Conservation (phyloP, 2,329 filamentous ascomycete species). For the Xylariaceae sp. region DNA sequence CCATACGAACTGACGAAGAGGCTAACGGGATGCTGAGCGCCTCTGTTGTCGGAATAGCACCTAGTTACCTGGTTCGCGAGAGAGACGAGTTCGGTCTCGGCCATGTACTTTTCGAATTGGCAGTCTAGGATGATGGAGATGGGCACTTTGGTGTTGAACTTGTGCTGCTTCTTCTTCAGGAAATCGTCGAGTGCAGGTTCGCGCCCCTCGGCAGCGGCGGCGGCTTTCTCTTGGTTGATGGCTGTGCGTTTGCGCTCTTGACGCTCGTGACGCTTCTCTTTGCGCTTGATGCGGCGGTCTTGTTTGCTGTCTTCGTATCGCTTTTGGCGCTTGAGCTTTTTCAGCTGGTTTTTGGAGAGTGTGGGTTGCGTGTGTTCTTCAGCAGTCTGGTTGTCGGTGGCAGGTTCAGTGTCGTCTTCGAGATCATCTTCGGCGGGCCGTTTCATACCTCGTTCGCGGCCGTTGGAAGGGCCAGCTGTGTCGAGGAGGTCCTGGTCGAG, state of each 20-base stretch:
- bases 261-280: slow-evolving; percentile 50
- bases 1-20: slow-evolving; percentile 75
- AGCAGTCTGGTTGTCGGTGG: slow-evolving; percentile 18
- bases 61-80: slow-evolving; percentile 80
- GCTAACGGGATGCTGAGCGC: slow-evolving; percentile 63
- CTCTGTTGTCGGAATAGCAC: slow-evolving; percentile 83
- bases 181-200: slow-evolving; percentile 36
- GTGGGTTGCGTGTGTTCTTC: too few species aligned
- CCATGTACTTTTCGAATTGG: slow-evolving; percentile 87
- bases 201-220: slow-evolving; percentile 39
- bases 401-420: slow-evolving; percentile 50
- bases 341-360: slow-evolving; percentile 82
- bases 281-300: slow-evolving; percentile 54
- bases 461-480: slow-evolving; percentile 1
- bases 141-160: slow-evolving; percentile 52
- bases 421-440: slow-evolving; percentile 46
- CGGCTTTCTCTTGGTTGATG: slow-evolving; percentile 46
- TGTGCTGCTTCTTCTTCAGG: slow-evolving; percentile 32
- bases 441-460: slow-evolving; percentile 20
- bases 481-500: slow-evolving; percentile 11
- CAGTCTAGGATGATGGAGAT: slow-evolving; percentile 85
- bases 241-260: slow-evolving; percentile 48
- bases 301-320: slow-evolving; percentile 72
- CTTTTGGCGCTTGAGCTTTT: slow-evolving; percentile 68
- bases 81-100: slow-evolving; percentile 77